Base-by-base conservation (phyloP, 352 stramenopile species). In the Globisporangium parvum region DNA sequence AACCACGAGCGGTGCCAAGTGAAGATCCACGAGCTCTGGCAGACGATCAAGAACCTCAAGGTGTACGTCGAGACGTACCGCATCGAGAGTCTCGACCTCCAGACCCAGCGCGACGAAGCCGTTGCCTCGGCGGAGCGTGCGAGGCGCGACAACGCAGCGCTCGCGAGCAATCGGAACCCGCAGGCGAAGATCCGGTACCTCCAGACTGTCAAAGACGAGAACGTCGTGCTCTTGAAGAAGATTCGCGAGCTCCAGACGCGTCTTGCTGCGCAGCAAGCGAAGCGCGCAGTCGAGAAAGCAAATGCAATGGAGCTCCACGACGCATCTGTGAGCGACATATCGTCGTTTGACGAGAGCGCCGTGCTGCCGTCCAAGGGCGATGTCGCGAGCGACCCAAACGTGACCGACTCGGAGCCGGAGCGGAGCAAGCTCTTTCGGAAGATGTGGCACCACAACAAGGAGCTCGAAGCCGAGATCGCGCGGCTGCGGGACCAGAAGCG, bases 171-270 rank as follows among this genome's bases (percentile, higher is more conserved):
- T 47, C 71, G 64, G 60, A 89, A 91, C 58, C 69, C 71, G 5
- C 75, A 87, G 54, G 73, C 84, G 59, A 79, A 80, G 52, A 91
- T 89, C 64, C 78, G 80, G 66, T 91, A 91, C 56, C 39, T 88
- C 21, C 65, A 88, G 62, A 58, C 76, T 24, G 48, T 91, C 18
- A 91, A 91, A 57, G 70, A 75, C 31, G 81, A 91, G 48, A 91
- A 91, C 42, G 53, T 63, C 17, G 61, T 55, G 26, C 53, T 91
- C 26, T 55, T 71, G 18, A 55, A 70, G 41, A 74, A 80, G 48
- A 75, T 88, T 31, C 69, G 77, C n/a, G 71, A 77, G 40, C 51
- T 91, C 3, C 79, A 89, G 61, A 58, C 71, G 17, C 70, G 61
- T 28, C 51, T 88, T 31, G 69, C 66, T 23, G 62, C 53, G 41